Conservation (phyloP, 306 rosid genomes). For the Castanea mollissima region DNA sequence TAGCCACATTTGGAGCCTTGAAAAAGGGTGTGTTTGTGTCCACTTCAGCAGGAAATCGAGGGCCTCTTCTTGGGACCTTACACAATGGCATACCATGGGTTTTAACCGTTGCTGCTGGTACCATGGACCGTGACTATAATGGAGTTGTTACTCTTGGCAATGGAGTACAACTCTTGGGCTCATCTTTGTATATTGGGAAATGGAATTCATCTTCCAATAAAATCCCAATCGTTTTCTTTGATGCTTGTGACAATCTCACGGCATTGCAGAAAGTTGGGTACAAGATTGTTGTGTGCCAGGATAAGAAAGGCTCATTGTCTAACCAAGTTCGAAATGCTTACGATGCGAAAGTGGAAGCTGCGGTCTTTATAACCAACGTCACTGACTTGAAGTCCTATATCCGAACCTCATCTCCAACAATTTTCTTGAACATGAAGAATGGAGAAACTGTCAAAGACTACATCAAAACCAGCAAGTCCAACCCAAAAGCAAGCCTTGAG, state of each 20-base stretch:
- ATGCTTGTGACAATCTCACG: slow-evolving; percentile 26
- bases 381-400: slow-evolving; percentile 13
- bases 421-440: slow-evolving; percentile 16
- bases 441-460: slow-evolving; percentile 55
- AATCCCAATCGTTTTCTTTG: slow-evolving; percentile 47
- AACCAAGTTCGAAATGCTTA: slow-evolving; percentile 18
- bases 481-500: slow-evolving; percentile 42
- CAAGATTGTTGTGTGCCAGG: slow-evolving; percentile 62
- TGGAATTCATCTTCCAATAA: slow-evolving; percentile 26
- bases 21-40: slow-evolving; percentile 63
- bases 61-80: slow-evolving; percentile 32
- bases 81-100: slow-evolving; percentile 84
- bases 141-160: slow-evolving; percentile 46
- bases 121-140: slow-evolving; percentile 48
- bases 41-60: slow-evolving; percentile 59
- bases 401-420: slow-evolving; percentile 22
- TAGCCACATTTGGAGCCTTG: slow-evolving; percentile 67
- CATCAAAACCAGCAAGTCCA: slow-evolving; percentile 14
- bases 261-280: slow-evolving; percentile 27
- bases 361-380: slow-evolving; percentile 50
- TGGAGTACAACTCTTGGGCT: slow-evolving; percentile 38
- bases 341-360: slow-evolving; percentile 33
- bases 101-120: slow-evolving; percentile 58
- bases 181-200: slow-evolving; percentile 41
- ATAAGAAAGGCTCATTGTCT: slow-evolving; percentile 1